Evolutionary conservation across 768 basidiomycete species (phyloP), one percentile per base, ranked within the genome.

Genomic region (Naganishia onofrii): DNA sequence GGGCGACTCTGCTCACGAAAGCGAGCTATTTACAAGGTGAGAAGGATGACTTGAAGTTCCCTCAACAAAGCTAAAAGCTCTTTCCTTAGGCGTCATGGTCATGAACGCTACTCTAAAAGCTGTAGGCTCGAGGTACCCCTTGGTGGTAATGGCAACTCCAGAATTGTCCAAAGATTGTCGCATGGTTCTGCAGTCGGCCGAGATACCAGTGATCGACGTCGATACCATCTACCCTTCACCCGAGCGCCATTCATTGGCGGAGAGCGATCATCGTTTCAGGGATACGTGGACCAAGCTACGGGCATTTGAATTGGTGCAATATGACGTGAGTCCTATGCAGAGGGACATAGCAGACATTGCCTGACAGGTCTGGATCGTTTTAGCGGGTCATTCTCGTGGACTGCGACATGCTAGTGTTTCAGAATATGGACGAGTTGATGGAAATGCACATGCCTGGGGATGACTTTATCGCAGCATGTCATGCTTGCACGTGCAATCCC

Each of bases 401-500:
- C 66, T 74, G 74, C n/a, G 79, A 80, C 68, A 79, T 80, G 77
- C 70, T 80, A 46, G 76, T 80, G 64, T 29, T 75, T 19, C 63
- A 74, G 23, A 56, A 63, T 1, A 77, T 80, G 76, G 79, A 80
- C 52, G 77, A 78, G 53, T 66, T 80, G n/a, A 79, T 80, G 55
- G 72, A 76, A 21, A 19, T 78, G 60, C 72, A 73, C 23, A 55
- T 80, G 13, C 78, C 77, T 1, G 70, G 79, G 15, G 38, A 71
- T 23, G 90, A 88, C 72, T 87, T 88, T 80, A 93, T 97, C 69
- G 93, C 92, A 6, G 93, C 93, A 0, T 86, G 84, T 0, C 94
- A 95, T 73, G 93, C 88, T 17, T 99, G 95, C 77, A 88, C 93
- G 3, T 99, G 95, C 83, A 99, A 99, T 81, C 95, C 94, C 8